Evolutionary conservation across 257 asterid genomes (phyloP).

Genomic region (Capsicum rhomboideum): DNA sequence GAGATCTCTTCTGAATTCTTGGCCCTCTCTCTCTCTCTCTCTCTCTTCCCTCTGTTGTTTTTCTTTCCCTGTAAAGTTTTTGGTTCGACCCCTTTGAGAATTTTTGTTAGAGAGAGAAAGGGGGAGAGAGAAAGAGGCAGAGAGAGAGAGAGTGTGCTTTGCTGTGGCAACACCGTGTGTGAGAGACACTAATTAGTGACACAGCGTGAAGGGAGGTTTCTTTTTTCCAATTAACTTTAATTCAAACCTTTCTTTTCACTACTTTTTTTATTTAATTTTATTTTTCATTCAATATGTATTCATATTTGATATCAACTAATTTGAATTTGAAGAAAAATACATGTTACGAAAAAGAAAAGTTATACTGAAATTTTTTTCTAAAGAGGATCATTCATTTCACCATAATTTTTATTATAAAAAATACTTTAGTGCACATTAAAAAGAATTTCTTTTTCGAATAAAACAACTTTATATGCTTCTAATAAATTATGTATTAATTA

Average conservation of each 20-base stretch:
- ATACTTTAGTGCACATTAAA: too few species aligned
- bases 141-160: conserved; percentile 10
- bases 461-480: too few species aligned
- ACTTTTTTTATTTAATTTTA: too few species aligned
- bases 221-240: neutral
- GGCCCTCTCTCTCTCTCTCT: neutral
- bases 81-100: neutral
- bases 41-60: neutral
- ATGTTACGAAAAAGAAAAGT: too few species aligned
- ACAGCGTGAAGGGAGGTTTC: conserved; percentile 23
- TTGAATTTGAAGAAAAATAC: too few species aligned
- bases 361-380: too few species aligned
- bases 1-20: neutral
- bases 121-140: neutral
- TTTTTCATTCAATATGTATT: too few species aligned
- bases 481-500: too few species aligned
- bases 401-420: too few species aligned
- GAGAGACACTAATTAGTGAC: neutral
- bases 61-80: neutral
- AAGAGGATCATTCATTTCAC: too few species aligned
- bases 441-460: too few species aligned
- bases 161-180: neutral
- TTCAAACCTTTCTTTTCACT: neutral
- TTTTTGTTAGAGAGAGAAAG: neutral
- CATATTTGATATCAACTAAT: too few species aligned